Evolutionary conservation across 176 grass and related monocot species (phyloP).

Genomic region (Chloris gayana): DNA sequence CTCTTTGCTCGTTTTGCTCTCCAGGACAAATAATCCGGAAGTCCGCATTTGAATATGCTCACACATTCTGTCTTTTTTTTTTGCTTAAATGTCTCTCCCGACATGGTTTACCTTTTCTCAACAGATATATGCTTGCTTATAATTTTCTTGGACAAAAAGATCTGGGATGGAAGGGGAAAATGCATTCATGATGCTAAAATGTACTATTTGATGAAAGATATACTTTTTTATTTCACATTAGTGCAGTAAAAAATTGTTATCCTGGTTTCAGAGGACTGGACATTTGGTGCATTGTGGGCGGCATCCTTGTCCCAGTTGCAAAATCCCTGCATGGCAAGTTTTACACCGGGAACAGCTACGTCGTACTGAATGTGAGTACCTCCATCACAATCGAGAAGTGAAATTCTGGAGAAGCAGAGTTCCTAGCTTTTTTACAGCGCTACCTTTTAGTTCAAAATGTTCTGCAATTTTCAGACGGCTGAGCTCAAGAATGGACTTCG

Average conservation of each 20-base stretch:
- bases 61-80: conserved; percentile 3
- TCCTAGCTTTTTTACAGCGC: not conserved
- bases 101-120: not conserved
- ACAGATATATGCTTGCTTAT: not conserved
- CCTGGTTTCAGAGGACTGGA: conserved; percentile 60
- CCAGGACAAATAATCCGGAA: conserved; percentile 34
- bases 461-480: conserved; percentile 52
- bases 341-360: conserved; percentile 60
- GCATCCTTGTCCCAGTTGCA: conserved; percentile 48
- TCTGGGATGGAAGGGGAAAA: not conserved
- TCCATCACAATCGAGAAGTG: not conserved
- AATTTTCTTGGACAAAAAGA: not conserved
- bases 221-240: not conserved
- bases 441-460: not conserved
- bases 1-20: not conserved
- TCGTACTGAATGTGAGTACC: conserved; percentile 67
- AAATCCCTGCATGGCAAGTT: conserved; percentile 81
- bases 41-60: conserved; percentile 35
- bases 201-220: not conserved
- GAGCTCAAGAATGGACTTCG: conserved; percentile 62
- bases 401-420: not conserved
- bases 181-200: not conserved
- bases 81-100: not conserved
- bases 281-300: conserved; percentile 76
- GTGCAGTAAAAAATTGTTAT: not conserved